Evolutionary conservation across 2,329 filamentous ascomycete species (phyloP).

Genomic region (Thielaviopsis punctulata): DNA sequence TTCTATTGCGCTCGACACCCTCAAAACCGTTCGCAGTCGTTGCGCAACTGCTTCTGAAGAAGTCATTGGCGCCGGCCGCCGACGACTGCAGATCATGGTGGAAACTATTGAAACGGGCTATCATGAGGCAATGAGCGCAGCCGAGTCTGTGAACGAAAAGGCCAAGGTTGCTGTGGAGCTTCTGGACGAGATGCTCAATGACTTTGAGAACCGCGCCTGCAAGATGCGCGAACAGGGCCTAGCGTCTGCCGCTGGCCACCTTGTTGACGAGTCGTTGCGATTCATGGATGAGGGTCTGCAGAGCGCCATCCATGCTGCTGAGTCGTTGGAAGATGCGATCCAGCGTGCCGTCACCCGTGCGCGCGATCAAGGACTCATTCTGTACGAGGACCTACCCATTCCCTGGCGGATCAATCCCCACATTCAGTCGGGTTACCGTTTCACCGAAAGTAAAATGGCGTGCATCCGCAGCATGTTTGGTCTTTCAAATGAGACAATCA

Average conservation of each 20-base stretch:
- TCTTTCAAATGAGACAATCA: slow-evolving; percentile 83
- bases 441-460: slow-evolving; percentile 77
- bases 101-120: slow-evolving; percentile 82
- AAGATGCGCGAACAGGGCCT: slow-evolving; percentile 65
- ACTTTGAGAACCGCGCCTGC: slow-evolving; percentile 69
- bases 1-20: slow-evolving; percentile 65
- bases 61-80: slow-evolving; percentile 69
- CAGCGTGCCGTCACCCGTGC: slow-evolving; percentile 60
- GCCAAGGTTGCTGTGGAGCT: slow-evolving; percentile 72
- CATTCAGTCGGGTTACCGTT: slow-evolving; percentile 81
- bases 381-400: slow-evolving; percentile 75
- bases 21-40: slow-evolving; percentile 71
- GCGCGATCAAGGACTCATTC: slow-evolving; percentile 64
- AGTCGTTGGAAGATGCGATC: slow-evolving; percentile 69
- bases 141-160: slow-evolving; percentile 82
- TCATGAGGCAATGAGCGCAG: slow-evolving; percentile 66
- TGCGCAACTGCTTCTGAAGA: slow-evolving; percentile 85
- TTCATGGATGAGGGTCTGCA: slow-evolving; percentile 70
- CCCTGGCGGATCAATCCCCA: slow-evolving; percentile 94
- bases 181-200: slow-evolving; percentile 68
- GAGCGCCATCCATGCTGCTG: slow-evolving; percentile 64
- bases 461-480: slow-evolving; percentile 72
- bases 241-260: slow-evolving; percentile 46
- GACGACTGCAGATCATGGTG: slow-evolving; percentile 73
- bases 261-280: slow-evolving; percentile 62